Evolutionary conservation across 805 yeast species (phyloP).

Genomic region (Cyberlindnera misumaiensis): DNA sequence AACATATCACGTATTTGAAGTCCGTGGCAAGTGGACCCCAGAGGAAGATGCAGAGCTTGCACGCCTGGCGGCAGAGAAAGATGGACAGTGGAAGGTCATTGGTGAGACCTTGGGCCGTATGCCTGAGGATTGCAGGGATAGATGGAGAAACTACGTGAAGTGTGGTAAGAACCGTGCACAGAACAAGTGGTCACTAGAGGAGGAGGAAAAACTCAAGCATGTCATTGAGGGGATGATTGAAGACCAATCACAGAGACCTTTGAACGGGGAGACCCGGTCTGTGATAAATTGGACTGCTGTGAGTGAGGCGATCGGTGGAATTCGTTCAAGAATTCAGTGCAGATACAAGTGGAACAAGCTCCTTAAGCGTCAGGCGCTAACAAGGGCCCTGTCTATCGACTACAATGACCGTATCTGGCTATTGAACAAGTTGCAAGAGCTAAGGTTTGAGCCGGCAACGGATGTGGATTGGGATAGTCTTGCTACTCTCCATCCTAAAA

Average conservation of each 20-base stretch:
- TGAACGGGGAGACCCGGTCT: constrained; percentile 22
- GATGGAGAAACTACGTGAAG: constrained; percentile 93
- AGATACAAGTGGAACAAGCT: constrained; percentile 92
- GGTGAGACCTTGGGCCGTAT: constrained; percentile 78
- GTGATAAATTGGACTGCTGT: constrained; percentile 87
- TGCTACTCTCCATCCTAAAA: constrained; percentile 38
- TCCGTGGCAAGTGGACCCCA: constrained; percentile 84
- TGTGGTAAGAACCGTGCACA: constrained; percentile 74
- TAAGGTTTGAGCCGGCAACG: constrained; percentile 34
- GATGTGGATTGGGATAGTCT: constrained; percentile 50
- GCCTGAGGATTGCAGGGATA: constrained; percentile 97
- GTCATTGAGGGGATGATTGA: constrained; percentile 45
- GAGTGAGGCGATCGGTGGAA: constrained; percentile 83
- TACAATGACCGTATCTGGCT: constrained; percentile 45
- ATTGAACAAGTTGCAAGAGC: constrained; percentile 37
- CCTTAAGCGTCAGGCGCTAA: constrained; percentile 48
- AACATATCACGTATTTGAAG: constrained; percentile 79
- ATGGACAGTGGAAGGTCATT: constrained; percentile 84
- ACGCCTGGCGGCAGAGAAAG: constrained; percentile 54
- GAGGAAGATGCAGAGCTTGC: constrained; percentile 71
- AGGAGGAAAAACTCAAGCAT: constrained; percentile 55
- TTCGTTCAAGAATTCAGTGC: constrained; percentile 87
- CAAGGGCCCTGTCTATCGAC: constrained; percentile 37
- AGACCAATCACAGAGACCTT: constrained; percentile 20
- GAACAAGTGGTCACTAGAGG: constrained; percentile 74